Conservation (phyloP, 805 yeast species). For the Candida verbasci region DNA sequence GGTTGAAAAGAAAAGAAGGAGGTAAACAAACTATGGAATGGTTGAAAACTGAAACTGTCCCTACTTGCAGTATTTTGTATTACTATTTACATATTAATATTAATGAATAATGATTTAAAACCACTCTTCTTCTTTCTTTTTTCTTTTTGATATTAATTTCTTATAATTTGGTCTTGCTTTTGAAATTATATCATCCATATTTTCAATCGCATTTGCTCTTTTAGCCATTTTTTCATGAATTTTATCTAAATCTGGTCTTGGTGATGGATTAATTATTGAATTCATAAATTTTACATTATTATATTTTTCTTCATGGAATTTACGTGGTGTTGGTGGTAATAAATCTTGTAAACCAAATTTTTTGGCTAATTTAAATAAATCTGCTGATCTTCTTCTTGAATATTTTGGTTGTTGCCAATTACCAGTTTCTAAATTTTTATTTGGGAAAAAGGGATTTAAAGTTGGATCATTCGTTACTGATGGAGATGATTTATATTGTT, state of each 20-base stretch:
- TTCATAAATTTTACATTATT: slow-evolving; percentile 63
- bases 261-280: slow-evolving; percentile 77
- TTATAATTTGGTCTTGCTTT: slow-evolving; percentile 52
- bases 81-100: not conserved
- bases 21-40: slow-evolving; percentile 1
- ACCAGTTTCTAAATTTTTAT: slow-evolving; percentile 79
- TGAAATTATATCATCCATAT: slow-evolving; percentile 61
- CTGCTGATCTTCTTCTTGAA: slow-evolving; percentile 79
- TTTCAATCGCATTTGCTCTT: slow-evolving; percentile 61
- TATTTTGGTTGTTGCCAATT: slow-evolving; percentile 71
- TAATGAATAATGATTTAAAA: slow-evolving; percentile 11
- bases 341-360: slow-evolving; percentile 75
- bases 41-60: too few species aligned
- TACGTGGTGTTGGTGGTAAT: slow-evolving; percentile 66
- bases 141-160: slow-evolving; percentile 34
- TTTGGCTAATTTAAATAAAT: slow-evolving; percentile 75
- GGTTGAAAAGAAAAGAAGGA: slow-evolving; percentile 3
- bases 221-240: slow-evolving; percentile 53
- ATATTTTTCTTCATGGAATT: slow-evolving; percentile 76
- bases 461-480: slow-evolving; percentile 60
- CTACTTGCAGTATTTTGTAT: too few species aligned
- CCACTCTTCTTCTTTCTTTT: slow-evolving; percentile 33
- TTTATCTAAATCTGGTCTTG: slow-evolving; percentile 73
- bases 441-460: slow-evolving; percentile 85
- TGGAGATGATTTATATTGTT: slow-evolving; percentile 59